phyloP scores from a whole-genome alignment of 768 basidiomycete species.

The Tulasnella calospora region DNA sequence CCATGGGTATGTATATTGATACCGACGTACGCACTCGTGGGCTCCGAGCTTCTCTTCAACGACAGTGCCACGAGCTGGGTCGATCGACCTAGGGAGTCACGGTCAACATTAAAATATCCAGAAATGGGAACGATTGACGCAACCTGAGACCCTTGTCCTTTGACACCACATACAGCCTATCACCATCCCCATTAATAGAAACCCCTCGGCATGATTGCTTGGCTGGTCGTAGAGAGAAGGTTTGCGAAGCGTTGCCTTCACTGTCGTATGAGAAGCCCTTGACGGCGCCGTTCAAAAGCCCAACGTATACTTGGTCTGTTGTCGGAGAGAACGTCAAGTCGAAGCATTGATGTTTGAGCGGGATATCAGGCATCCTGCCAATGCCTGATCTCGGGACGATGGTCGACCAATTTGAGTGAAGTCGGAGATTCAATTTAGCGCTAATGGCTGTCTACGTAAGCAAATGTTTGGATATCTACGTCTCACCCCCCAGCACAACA shows the following conservation, averaged over 20 bases:
- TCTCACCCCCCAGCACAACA: neutral
- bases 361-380: slow-evolving; percentile 54
- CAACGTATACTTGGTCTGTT: slow-evolving; percentile 63
- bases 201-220: slow-evolving; percentile 81
- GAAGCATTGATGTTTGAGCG: slow-evolving; percentile 74
- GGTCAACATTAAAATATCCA: slow-evolving; percentile 14
- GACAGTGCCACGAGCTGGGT: slow-evolving; percentile 54
- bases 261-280: slow-evolving; percentile 78
- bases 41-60: slow-evolving; percentile 48
- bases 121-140: slow-evolving; percentile 36
- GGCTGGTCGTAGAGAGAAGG: slow-evolving; percentile 65
- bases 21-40: slow-evolving; percentile 57
- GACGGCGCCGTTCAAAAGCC: slow-evolving; percentile 75
- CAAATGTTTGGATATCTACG: neutral
- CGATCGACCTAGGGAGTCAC: slow-evolving; percentile 50
- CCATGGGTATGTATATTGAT: neutral
- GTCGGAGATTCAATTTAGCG: neutral
- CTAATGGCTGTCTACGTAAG: neutral
- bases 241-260: slow-evolving; percentile 43
- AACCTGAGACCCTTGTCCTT: slow-evolving; percentile 78
- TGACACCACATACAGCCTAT: slow-evolving; percentile 67
- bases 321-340: slow-evolving; percentile 85
- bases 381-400: neutral
- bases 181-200: slow-evolving; percentile 61
- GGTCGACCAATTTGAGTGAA: neutral